These are phyloP conservation scores for Fusarium solani-melongenae DNA, from an alignment of 2,329 filamentous ascomycete species.

Conservation along the genomic window DNA sequence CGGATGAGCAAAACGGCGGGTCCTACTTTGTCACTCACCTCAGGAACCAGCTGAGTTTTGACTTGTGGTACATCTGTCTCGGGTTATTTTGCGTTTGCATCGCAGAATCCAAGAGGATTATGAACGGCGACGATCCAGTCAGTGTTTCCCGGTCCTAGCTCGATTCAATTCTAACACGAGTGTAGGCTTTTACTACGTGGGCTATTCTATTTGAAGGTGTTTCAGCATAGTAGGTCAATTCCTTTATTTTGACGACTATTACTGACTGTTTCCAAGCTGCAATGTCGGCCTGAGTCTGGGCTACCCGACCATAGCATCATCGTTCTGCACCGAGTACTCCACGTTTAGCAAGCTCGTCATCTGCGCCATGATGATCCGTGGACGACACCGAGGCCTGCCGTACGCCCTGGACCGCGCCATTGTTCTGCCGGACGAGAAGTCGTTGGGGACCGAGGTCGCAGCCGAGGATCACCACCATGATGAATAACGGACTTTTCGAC, in stretches of 20 bases:
- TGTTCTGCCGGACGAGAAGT: conserved; percentile 44
- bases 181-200: conserved; percentile 46
- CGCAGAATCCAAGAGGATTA: conserved; percentile 42
- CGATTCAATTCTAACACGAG: not conserved
- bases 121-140: conserved; percentile 41
- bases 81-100: conserved; percentile 52
- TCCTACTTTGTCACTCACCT: conserved; percentile 49
- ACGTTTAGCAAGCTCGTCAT: conserved; percentile 51
- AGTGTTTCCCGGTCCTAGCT: not conserved
- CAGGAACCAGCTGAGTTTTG: conserved; percentile 53
- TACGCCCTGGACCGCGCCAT: conserved; percentile 51
- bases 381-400: conserved; percentile 50
- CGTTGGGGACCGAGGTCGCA: conserved; percentile 19
- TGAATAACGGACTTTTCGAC: conserved; percentile 5
- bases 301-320: conserved; percentile 44
- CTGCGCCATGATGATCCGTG: conserved; percentile 53
- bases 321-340: conserved; percentile 46
- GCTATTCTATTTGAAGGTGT: conserved; percentile 50
- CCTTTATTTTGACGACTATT: too few species aligned
- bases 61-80: conserved; percentile 55
- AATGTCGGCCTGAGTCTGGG: conserved; percentile 52
- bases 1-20: conserved; percentile 43
- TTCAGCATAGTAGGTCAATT: conserved; percentile 47
- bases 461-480: conserved; percentile 7
- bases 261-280: conserved; percentile 39